Conservation (phyloP, 2,329 filamentous ascomycete species). For the Knufia petricola region DNA sequence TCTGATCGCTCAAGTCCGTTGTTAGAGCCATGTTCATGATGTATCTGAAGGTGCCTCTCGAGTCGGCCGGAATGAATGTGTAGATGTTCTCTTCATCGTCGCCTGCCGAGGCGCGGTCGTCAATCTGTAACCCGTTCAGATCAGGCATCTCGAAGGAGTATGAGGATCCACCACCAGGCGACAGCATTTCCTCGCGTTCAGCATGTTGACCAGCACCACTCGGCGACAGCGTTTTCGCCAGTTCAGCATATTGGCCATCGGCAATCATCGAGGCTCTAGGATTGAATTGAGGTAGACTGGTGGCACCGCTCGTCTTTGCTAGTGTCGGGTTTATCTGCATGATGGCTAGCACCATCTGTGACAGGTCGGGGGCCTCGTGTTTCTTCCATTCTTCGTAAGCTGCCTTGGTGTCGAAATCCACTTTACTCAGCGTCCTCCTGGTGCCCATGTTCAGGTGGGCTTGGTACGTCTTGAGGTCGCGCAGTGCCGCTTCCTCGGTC, state of each 20-base stretch:
- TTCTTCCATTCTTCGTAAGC: slow-evolving; percentile 86
- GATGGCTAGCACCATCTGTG: slow-evolving; percentile 87
- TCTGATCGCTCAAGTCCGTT: slow-evolving; percentile 49
- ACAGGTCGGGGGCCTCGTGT: slow-evolving; percentile 74
- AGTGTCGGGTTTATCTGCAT: slow-evolving; percentile 77
- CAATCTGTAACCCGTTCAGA: slow-evolving; percentile 50
- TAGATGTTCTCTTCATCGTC: slow-evolving; percentile 49
- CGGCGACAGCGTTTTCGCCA: slow-evolving; percentile 36
- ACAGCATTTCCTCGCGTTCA: slow-evolving; percentile 37
- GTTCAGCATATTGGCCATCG: slow-evolving; percentile 37
- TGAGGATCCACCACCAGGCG: slow-evolving; percentile 35
- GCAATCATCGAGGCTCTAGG: slow-evolving; percentile 30
- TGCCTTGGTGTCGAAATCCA: slow-evolving; percentile 86
- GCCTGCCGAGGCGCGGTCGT: slow-evolving; percentile 32
- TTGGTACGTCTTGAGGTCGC: slow-evolving; percentile 89
- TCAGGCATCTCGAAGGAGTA: slow-evolving; percentile 59
- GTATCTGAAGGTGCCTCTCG: slow-evolving; percentile 71
- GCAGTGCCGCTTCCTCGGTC: slow-evolving; percentile 85
- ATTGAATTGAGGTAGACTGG: slow-evolving; percentile 49
- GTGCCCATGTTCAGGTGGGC: slow-evolving; percentile 74
- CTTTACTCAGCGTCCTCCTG: slow-evolving; percentile 62
- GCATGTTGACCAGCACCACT: slow-evolving; percentile 34
- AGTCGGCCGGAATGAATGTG: slow-evolving; percentile 80
- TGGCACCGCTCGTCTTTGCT: slow-evolving; percentile 60
- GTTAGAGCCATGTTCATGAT: slow-evolving; percentile 67